Evolutionary conservation across 495 filamentous ascomycete species (phyloP), one percentile per base, ranked within the genome.

Genomic region (Talaromyces liani): DNA sequence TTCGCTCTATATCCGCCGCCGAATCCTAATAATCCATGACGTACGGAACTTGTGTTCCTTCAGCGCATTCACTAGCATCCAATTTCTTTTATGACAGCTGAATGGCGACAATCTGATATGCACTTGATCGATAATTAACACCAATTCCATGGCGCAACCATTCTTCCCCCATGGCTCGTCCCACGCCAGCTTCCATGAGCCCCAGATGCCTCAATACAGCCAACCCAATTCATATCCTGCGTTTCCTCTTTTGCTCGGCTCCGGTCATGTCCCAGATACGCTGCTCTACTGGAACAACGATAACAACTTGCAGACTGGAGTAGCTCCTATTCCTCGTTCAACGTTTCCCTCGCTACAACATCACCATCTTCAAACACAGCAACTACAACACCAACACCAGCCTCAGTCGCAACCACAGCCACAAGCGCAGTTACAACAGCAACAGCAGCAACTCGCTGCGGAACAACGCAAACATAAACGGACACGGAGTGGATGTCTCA

Each of bases 381-480:
- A 16, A 63, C 64, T 27, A 47, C 71, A 58, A 68, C 70, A 63
- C 59, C 65, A 55, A 55, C 68, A 36, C 56, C 71, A 61, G 63
- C 67, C 27, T 64, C 73, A n/a, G 8, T n/a, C 53, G 29, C 53
- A 56, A 56, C 53, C 25, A 29, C 69, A 56, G 56, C 57, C 57
- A 29, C 72, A 72, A 61, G 67, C 72, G 31, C 64, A 68, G 6
- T 6, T 36, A 20, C 65, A 65, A 20, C 72, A 75, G 65, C 69
- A 75, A 47, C 70, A 67, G 49, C 70, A 73, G 24, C 74, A 74
- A 64, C 68, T 72, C 33, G 60, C 70, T 47, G 60, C 72, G 18
- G 93, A 97, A 62, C 87, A 90, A 67, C 89, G 96, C 67, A 98
- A 97, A 72, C 93, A 97, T 69, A 89, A 93, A 58, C 87, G 94